Conservation (phyloP, 164 flowering plant species). For the Buxus sempervirens region DNA sequence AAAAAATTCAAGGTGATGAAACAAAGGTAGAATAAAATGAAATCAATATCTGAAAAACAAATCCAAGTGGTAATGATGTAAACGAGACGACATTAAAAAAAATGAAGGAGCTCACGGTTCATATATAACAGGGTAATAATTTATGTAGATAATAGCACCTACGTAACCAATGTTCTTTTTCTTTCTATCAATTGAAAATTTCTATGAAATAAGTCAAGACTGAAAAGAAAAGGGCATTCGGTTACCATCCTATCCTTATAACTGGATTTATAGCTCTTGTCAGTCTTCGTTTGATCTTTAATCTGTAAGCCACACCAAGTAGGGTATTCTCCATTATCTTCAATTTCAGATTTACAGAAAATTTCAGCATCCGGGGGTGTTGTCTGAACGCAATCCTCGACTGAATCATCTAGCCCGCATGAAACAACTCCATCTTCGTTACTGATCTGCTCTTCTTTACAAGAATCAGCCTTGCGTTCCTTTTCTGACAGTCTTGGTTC, state of each 20-base stretch:
- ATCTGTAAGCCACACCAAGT: slow-evolving; percentile 1
- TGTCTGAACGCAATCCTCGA: slow-evolving; percentile 22
- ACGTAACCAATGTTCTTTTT: too few relatives aligned
- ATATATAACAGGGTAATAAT: background rate
- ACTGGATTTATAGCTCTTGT: background rate
- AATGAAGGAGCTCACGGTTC: background rate
- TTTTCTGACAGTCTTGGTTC: background rate
- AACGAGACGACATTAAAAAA: background rate
- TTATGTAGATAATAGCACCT: too few relatives aligned
- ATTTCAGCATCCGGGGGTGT: slow-evolving; percentile 36
- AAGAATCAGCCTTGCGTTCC: background rate
- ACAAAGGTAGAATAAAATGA: too few relatives aligned
- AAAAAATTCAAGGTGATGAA: background rate
- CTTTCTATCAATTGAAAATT: background rate
- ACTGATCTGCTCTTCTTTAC: background rate
- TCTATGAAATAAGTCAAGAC: background rate
- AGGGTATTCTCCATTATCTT: background rate
- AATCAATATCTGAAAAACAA: too few relatives aligned
- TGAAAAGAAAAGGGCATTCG: background rate
- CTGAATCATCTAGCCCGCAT: slow-evolving; percentile 7
- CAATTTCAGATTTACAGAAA: slow-evolving; percentile 6
- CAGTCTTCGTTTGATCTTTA: background rate
- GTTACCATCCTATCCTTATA: background rate
- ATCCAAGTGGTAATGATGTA: background rate
- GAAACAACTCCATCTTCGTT: slow-evolving; percentile 5